A percentile compares a stretch with the other conserved stretches of the same genome.
These are phyloP conservation scores for Solanum bulbocastanum DNA, from an alignment of 257 asterid species.

Conservation along the genomic window DNA sequence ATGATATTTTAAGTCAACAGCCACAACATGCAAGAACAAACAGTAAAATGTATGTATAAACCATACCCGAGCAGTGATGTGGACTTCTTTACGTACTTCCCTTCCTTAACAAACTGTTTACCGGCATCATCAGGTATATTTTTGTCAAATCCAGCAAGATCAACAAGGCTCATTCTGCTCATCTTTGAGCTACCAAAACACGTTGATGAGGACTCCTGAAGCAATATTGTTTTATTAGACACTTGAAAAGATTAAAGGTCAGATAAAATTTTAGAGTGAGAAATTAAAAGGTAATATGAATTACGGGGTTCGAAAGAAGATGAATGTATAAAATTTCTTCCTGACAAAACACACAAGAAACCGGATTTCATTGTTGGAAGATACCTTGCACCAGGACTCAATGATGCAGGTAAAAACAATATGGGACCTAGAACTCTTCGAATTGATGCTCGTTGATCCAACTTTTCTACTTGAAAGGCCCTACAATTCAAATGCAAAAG, in stretches of 20 bases:
- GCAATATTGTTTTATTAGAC: not conserved
- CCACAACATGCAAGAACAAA: not conserved
- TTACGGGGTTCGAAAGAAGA: not conserved
- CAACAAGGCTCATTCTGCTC: constrained; percentile 80
- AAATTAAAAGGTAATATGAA: not conserved
- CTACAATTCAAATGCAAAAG: constrained; percentile 22
- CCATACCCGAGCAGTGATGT: constrained; percentile 88
- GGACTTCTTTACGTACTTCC: constrained; percentile 80
- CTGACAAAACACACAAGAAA: not conserved
- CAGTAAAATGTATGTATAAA: not conserved
- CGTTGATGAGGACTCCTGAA: constrained; percentile 79
- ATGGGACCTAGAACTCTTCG: constrained; percentile 98
- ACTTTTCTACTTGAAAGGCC: constrained; percentile 82
- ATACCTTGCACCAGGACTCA: constrained; percentile 98
- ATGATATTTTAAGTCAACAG: not conserved
- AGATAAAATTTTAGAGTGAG: not conserved
- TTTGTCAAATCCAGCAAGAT: constrained; percentile 91
- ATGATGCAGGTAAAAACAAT: constrained; percentile 73
- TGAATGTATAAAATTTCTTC: not conserved
- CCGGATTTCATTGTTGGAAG: not conserved
- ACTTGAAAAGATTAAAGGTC: not conserved
- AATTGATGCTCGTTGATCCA: constrained; percentile 81
- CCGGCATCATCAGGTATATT: constrained; percentile 54
- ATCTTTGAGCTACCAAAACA: constrained; percentile 89
- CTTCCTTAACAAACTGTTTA: constrained; percentile 64